These are phyloP conservation scores for Heimioporus sp. DNA, from an alignment of 768 basidiomycete species.

Conservation along the genomic window DNA sequence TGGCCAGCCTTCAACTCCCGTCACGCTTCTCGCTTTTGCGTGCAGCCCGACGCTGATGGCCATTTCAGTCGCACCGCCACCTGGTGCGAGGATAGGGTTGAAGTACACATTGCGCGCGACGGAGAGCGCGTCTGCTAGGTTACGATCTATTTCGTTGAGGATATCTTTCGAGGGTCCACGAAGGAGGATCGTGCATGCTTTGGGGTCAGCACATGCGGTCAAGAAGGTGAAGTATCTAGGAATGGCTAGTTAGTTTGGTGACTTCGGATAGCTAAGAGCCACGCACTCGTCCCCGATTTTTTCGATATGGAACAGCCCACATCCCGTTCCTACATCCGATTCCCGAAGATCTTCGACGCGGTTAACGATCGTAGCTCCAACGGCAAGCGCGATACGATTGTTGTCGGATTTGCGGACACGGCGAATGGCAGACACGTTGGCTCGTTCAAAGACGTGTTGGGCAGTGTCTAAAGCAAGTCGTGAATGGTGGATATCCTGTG, in stretches of 20 bases:
- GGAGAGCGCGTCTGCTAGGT: constrained; percentile 95
- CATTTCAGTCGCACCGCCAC: constrained; percentile 98
- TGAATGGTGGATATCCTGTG: neutral
- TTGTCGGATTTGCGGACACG: constrained; percentile 99
- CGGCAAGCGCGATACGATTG: constrained; percentile 95
- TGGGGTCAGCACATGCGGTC: constrained; percentile 84
- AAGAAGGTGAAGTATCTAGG: constrained; percentile 94
- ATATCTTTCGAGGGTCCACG: constrained; percentile 98
- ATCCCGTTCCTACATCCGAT: constrained; percentile 86
- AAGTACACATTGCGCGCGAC: constrained; percentile 97
- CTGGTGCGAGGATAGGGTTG: constrained; percentile 90
- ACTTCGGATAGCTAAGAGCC: neutral
- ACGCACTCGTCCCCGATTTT: constrained; percentile 93
- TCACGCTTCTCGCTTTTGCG: constrained; percentile 71
- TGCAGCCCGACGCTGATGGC: constrained; percentile 89
- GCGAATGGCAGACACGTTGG: constrained; percentile 89
- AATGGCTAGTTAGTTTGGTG: neutral
- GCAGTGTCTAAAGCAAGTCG: constrained; percentile 66
- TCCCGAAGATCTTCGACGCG: constrained; percentile 93
- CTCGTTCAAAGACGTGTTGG: constrained; percentile 84
- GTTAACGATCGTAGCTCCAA: constrained; percentile 96
- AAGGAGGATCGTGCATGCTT: constrained; percentile 97
- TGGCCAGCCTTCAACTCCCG: constrained; percentile 89
- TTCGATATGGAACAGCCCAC: constrained; percentile 95
- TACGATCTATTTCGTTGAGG: constrained; percentile 96